Conservation (phyloP, 805 yeast genomes). For the Ogataea wickerhamii region DNA sequence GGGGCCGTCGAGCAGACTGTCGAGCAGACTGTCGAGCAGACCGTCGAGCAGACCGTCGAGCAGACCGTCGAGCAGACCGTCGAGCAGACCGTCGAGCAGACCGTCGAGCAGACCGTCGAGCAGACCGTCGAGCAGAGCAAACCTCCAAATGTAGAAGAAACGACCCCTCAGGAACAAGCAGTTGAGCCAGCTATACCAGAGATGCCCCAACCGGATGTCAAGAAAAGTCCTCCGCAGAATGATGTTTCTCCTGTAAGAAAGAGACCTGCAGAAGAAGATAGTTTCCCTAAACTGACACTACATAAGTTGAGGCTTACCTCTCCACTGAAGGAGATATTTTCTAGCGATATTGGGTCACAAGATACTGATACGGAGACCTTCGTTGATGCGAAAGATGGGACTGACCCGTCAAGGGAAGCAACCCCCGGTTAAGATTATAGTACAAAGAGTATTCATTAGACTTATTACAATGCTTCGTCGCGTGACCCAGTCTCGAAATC, state of each 20-base stretch:
- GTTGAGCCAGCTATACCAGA: not conserved
- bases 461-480: too few relatives aligned
- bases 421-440: too few relatives aligned
- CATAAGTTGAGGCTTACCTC: not conserved
- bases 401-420: too few relatives aligned
- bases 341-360: not conserved
- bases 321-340: not conserved
- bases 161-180: not conserved
- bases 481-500: conserved; percentile 19
- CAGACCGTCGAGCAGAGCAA: not conserved
- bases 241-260: not conserved
- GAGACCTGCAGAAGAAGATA: not conserved
- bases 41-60: not conserved
- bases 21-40: not conserved
- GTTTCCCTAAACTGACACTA: too few relatives aligned
- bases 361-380: conserved; percentile 8
- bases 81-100: not conserved
- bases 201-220: too few relatives aligned
- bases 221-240: not conserved
- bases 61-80: not conserved
- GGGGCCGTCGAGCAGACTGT: not conserved
- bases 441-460: too few relatives aligned
- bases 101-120: not conserved
- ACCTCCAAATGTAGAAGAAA: not conserved
- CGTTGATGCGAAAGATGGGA: conserved; percentile 14